Conservation (phyloP, 208 protist species). For the Trypanosoma platydactyli region DNA sequence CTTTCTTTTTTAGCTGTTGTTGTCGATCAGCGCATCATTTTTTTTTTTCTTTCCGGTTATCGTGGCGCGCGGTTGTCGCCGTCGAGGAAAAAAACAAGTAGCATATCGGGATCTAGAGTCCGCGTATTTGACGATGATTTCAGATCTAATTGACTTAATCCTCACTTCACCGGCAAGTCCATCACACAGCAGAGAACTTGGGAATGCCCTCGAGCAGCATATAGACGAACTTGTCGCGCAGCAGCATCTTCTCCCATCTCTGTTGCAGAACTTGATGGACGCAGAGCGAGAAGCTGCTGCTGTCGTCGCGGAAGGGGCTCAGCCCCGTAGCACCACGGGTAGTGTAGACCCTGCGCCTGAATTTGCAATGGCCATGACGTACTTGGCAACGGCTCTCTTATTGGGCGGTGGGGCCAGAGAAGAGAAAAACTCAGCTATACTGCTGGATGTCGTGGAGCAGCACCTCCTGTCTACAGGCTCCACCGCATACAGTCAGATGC, state of each 20-base stretch:
- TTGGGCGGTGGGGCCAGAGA: background rate
- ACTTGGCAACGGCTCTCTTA: constrained; percentile 17
- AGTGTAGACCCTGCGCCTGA: background rate
- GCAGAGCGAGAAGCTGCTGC: background rate
- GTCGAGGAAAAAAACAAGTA: constrained; percentile 4
- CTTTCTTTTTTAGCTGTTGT: background rate
- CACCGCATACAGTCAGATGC: constrained; percentile 21
- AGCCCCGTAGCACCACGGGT: too few species aligned
- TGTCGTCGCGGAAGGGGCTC: background rate
- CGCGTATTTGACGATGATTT: constrained; percentile 25
- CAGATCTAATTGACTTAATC: constrained; percentile 20
- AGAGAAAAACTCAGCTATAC: background rate
- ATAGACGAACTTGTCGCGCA: constrained; percentile 16
- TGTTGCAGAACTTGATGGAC: constrained; percentile 10
- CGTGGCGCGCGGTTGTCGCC: background rate
- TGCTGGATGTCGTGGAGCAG: constrained; percentile 12
- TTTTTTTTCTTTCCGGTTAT: background rate
- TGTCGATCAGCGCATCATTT: background rate
- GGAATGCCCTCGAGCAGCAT: constrained; percentile 18
- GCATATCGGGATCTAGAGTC: too few species aligned
- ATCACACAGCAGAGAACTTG: constrained; percentile 6
- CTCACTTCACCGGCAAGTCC: background rate
- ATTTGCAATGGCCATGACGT: constrained; percentile 27
- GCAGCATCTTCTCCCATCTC: background rate
- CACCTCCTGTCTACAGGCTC: constrained; percentile 7